Conservation (phyloP, 2,329 filamentous ascomycete species). For the Colletotrichum camelliae region DNA sequence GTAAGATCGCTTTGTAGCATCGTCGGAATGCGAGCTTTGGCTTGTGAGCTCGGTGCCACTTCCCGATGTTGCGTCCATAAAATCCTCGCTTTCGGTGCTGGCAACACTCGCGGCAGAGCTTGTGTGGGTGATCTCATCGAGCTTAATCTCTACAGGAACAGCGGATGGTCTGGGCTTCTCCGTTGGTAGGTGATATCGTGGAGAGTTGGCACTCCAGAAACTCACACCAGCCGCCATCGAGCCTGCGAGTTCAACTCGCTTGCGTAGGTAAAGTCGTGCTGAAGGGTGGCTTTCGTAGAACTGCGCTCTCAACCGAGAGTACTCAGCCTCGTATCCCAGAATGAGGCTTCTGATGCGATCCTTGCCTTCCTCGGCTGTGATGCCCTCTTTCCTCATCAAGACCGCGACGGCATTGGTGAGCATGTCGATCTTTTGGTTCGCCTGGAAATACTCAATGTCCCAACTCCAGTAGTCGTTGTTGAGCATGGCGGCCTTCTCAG, state of each 20-base stretch:
- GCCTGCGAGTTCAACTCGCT: not conserved
- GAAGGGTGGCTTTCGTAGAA: not conserved
- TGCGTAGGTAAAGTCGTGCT: not conserved
- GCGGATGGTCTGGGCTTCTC: not conserved
- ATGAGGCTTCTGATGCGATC: not conserved
- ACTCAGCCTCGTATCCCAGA: not conserved
- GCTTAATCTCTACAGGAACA: not conserved
- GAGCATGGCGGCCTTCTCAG: not conserved
- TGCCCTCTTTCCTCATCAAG: not conserved
- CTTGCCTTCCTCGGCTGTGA: not conserved
- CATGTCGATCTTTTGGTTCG: not conserved
- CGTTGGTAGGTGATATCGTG: not conserved
- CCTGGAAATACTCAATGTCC: not conserved
- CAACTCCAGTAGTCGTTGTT: not conserved
- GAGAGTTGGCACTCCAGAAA: not conserved
- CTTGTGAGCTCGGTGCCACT: not conserved
- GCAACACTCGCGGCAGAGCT: not conserved
- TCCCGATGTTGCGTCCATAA: not conserved
- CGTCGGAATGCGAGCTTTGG: not conserved
- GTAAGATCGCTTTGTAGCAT: not conserved
- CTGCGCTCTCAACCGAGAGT: not conserved
- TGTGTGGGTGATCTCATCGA: not conserved
- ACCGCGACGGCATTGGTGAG: not conserved
- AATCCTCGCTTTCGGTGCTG: not conserved
- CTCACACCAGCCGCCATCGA: not conserved